These are phyloP conservation scores for Metschnikowia colocasiae DNA, from an alignment of 805 yeast species.

Conservation along the genomic window DNA sequence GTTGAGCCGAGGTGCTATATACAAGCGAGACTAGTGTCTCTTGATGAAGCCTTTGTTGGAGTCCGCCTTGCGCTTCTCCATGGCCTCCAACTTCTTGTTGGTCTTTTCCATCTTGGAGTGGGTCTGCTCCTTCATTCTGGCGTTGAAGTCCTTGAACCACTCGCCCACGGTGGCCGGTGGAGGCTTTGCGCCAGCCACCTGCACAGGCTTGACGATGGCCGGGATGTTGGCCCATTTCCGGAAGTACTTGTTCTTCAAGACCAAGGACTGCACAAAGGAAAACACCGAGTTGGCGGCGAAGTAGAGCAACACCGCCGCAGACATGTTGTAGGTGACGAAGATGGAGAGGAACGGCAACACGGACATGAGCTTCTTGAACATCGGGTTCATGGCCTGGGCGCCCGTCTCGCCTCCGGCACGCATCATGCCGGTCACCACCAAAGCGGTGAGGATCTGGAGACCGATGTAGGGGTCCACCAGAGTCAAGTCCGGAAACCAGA, in stretches of 20 bases:
- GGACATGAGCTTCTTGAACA: slow-evolving; percentile 60
- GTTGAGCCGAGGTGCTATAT: neutral
- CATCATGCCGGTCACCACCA: slow-evolving; percentile 68
- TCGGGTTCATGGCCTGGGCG: slow-evolving; percentile 59
- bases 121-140: slow-evolving; percentile 30
- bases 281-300: slow-evolving; percentile 77
- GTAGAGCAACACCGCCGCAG: slow-evolving; percentile 81
- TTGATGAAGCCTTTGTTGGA: slow-evolving; percentile 35
- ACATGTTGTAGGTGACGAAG: slow-evolving; percentile 81
- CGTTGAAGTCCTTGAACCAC: slow-evolving; percentile 34
- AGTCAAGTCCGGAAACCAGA: slow-evolving; percentile 81
- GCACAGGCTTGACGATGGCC: slow-evolving; percentile 55
- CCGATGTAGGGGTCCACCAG: slow-evolving; percentile 91
- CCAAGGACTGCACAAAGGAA: slow-evolving; percentile 67
- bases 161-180: slow-evolving; percentile 34
- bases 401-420: slow-evolving; percentile 92
- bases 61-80: slow-evolving; percentile 31
- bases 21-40: slow-evolving; percentile 28
- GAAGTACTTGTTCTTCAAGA: slow-evolving; percentile 57
- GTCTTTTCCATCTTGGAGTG: slow-evolving; percentile 33
- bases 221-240: slow-evolving; percentile 58
- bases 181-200: slow-evolving; percentile 25
- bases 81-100: slow-evolving; percentile 35
- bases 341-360: slow-evolving; percentile 77
- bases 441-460: slow-evolving; percentile 77